Evolutionary conservation across 208 protist genomes (phyloP).

Genomic region (Acanthamoeba castellanii): DNA sequence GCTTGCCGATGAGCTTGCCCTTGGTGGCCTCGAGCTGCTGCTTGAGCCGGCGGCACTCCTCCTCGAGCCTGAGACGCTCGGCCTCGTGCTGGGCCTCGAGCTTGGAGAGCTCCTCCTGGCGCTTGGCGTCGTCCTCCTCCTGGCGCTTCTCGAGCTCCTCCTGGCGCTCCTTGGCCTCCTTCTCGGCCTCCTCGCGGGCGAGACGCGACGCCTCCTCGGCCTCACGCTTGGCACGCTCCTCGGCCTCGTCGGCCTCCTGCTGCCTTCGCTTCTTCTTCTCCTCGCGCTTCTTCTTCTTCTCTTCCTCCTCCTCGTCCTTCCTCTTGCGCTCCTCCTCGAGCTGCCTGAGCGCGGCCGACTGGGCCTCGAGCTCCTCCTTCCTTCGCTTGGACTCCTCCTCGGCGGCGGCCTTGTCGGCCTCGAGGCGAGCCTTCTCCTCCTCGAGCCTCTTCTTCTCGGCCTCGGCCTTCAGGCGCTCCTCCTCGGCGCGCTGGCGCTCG

Average conservation of each 20-base stretch:
- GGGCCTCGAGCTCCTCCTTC: constrained; percentile 47
- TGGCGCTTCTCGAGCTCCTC: constrained; percentile 40
- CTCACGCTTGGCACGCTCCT: constrained; percentile 59
- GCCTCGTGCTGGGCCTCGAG: constrained; percentile 61
- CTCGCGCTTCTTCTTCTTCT: constrained; percentile 62
- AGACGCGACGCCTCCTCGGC: constrained; percentile 34
- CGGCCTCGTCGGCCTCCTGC: constrained; percentile 40
- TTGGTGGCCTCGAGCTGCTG: constrained; percentile 66
- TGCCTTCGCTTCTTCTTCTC: constrained; percentile 62
- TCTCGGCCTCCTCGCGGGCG: constrained; percentile 52
- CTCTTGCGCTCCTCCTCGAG: constrained; percentile 27
- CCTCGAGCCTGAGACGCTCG: constrained; percentile 44
- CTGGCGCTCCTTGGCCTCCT: constrained; percentile 48
- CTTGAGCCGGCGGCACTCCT: constrained; percentile 18
- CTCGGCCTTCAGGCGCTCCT: constrained; percentile 34
- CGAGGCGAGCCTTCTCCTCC: constrained; percentile 48
- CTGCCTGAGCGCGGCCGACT: constrained; percentile 40
- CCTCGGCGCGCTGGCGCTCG: constrained; percentile 54
- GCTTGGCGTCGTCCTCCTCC: constrained; percentile 44
- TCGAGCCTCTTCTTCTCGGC: constrained; percentile 60
- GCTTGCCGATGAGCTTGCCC: constrained; percentile 65
- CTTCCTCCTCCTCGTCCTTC: constrained; percentile 49
- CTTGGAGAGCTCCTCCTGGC: constrained; percentile 28
- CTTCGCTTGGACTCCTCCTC: constrained; percentile 47
- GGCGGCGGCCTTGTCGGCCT: constrained; percentile 49